Base-by-base conservation (phyloP, 2,329 filamentous ascomycete genomes). In the Aspergillus sojae region DNA sequence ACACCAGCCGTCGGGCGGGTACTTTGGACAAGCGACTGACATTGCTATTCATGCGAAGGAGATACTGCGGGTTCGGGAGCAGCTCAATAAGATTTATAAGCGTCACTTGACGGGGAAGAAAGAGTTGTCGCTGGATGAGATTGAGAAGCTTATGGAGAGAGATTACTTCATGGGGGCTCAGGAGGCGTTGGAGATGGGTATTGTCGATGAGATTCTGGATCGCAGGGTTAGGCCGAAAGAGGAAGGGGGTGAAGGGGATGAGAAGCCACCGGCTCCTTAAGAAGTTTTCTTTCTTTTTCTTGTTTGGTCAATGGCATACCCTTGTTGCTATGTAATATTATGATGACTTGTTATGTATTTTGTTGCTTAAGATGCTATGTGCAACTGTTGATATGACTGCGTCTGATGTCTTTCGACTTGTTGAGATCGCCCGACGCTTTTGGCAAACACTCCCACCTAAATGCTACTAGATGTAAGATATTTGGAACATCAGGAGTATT, bases 41-140 rank as follows among this genome's bases (percentile, higher is more conserved):
- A 98, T 99, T 68, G 86, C 96, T 55, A 98, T 99, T 67, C 96
- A 99, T 75, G 95, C 95, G 5, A 97, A 94, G 74, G 94, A 99
- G 83, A 99, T 99, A 62, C 84, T 98, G 75, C 85, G 93, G 63
- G 90, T 97, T 61, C 86, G 95, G 63, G 86, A 89, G 67, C 91
- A 94, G 80, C 82, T 97, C 72, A 98, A 99, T 77, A 85, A 89
- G 80, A 98, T 99, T 63, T 97, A 97, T 77, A 87, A 89, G 76
- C 82, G 85, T 58, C 95, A 99, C 78, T 82, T 99, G 74, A 97
- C 94, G 4, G 77, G 79, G 32, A 78, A 78, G 72, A 90, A 88
- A 77, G 84, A 88, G 57, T 89, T 93, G 76, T 89, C 84, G 39
- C 74, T 96, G 41, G 89, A 93, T 56, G 91, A 96, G 74, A 91